These are phyloP conservation scores for Ploettnerulaceae sp. DNA, from an alignment of 2,329 filamentous ascomycete genomes.

Conservation along the genomic window DNA sequence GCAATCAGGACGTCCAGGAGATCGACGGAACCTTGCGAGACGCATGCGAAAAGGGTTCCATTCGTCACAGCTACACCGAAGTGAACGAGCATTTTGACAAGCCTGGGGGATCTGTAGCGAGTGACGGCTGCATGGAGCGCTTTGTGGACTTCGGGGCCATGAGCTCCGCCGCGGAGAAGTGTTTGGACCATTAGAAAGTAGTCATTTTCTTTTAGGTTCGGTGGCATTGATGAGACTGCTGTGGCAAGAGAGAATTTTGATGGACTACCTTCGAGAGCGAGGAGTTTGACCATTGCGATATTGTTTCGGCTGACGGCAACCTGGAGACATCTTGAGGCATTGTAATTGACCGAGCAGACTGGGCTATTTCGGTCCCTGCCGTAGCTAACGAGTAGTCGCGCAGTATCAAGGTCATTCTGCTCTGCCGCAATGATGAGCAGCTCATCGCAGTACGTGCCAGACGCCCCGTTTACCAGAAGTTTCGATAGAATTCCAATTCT, in stretches of 20 bases:
- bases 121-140: slow-evolving; percentile 10
- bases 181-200: slow-evolving; percentile 14
- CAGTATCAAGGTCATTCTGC: slow-evolving; percentile 22
- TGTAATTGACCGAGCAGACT: slow-evolving; percentile 26
- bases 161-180: slow-evolving; percentile 16
- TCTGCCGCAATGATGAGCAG: slow-evolving; percentile 24
- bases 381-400: slow-evolving; percentile 22
- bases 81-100: slow-evolving; percentile 18
- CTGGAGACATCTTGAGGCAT: slow-evolving; percentile 23
- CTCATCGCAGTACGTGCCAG: slow-evolving; percentile 22
- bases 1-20: slow-evolving; percentile 11
- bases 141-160: slow-evolving; percentile 16
- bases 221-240: slow-evolving; percentile 15
- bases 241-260: slow-evolving; percentile 16
- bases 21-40: slow-evolving; percentile 11
- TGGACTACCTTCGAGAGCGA: slow-evolving; percentile 15
- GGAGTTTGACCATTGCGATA: slow-evolving; percentile 14
- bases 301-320: slow-evolving; percentile 17
- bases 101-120: slow-evolving; percentile 5
- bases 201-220: slow-evolving; percentile 6
- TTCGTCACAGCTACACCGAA: slow-evolving; percentile 11
- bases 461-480: slow-evolving; percentile 21
- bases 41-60: slow-evolving; percentile 7
- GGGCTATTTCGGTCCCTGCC: slow-evolving; percentile 10
- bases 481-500: slow-evolving; percentile 16